Base-by-base conservation (phyloP, 495 filamentous ascomycete genomes). In the Hypoxylon fragiforme region DNA sequence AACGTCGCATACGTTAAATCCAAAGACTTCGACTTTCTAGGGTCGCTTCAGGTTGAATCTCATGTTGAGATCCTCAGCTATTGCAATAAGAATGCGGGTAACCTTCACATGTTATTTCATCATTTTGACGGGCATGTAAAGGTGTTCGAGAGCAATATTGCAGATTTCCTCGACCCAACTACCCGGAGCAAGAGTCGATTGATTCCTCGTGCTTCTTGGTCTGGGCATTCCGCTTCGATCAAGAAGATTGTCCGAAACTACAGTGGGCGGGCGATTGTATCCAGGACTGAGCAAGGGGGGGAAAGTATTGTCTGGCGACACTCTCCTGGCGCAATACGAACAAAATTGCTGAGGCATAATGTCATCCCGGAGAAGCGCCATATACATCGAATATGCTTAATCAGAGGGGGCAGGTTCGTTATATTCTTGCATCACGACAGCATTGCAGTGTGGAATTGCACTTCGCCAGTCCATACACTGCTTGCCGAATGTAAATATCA, bases 231-330 rank as follows among this genome's bases (percentile, higher is more conserved):
- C 48, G 79, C 79, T 9, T 77, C 87, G 0, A 82, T 96, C 56
- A 85, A 88, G 55, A 95, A 92, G 62, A 86, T 97, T 44, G 84
- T 94, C 26, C 82, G 91, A 39, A 95, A 90, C 61, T 85, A 83
- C 8, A 85, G 84, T 60, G 92, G 92, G 3, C 77, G 85, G 52
- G 88, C 88, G 9, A 76, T 96, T 21, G 79, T 95, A 21, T 95
- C 92, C 7, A 78, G 90, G 21, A 95, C 92, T 0, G 78, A 85
- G n/a, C n/a, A n/a, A 47, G 75, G 88, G 18, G 86, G 90, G 57
- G 85, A 95, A 69, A 84, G 86, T 19, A 82, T 91, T 54, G 81
- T 96, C 13, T 97, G 92, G 92, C 83, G 77, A 41, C 90, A 96
- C 53, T 55, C 66, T 49, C 19, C 70, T 74, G 34, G 59, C 70